phyloP scores from a whole-genome alignment of 1,284 basidiomycete species.

The Phenoliferia sp. region DNA sequence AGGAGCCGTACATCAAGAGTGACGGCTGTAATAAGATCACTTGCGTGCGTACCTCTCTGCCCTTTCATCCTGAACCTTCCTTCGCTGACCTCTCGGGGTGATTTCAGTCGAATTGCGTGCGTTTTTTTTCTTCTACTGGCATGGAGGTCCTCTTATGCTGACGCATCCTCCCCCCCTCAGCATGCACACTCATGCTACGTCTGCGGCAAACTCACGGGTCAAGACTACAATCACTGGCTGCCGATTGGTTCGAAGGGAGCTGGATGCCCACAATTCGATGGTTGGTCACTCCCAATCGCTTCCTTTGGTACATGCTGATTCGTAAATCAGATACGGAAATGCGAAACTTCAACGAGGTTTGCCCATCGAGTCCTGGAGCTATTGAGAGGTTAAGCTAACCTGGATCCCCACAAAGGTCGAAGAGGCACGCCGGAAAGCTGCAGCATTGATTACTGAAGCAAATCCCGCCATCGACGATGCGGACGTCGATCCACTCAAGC shows the following conservation, averaged over 20 bases:
- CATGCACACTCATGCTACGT: neutral
- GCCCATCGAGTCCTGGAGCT: too few relatives aligned
- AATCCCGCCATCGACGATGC: slow-evolving; percentile 18
- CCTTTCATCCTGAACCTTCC: neutral
- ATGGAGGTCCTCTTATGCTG: slow-evolving; percentile 1
- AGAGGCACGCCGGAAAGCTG: slow-evolving; percentile 26
- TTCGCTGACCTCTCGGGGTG: neutral
- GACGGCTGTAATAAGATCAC: neutral
- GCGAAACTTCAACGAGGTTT: slow-evolving; percentile 22
- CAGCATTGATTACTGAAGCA: slow-evolving; percentile 4
- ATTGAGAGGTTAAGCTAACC: neutral
- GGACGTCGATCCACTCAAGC: slow-evolving; percentile 22
- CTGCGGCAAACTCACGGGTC: slow-evolving; percentile 4
- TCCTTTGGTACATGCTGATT: neutral
- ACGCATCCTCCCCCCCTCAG: neutral
- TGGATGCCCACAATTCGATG: slow-evolving; percentile 12
- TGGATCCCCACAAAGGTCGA: slow-evolving; percentile 16
- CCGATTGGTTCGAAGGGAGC: slow-evolving; percentile 6
- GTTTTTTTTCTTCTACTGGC: slow-evolving; percentile 21
- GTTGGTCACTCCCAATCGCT: neutral
- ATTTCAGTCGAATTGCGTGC: slow-evolving; percentile 16
- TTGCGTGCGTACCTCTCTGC: neutral
- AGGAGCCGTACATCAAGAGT: slow-evolving; percentile 26
- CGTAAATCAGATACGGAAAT: neutral
- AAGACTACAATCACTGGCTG: slow-evolving; percentile 29